A percentile compares a stretch with the other conserved stretches of the same genome.
Evolutionary conservation across 2,329 filamentous ascomycete genomes (phyloP).

Genomic region (Ophidiomyces ophidiicola): DNA sequence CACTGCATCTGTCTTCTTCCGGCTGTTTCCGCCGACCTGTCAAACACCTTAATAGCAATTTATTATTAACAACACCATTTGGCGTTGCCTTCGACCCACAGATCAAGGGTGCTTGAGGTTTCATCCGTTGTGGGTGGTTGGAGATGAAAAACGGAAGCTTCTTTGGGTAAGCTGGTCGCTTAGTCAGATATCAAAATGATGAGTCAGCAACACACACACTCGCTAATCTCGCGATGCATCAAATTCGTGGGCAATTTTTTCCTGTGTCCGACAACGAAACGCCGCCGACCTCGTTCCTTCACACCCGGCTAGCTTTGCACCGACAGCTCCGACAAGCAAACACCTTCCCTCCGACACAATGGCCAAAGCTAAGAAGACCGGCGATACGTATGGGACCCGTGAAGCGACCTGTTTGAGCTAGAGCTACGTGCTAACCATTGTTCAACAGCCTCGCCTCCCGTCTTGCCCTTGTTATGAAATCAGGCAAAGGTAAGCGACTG

Average conservation of each 20-base stretch:
- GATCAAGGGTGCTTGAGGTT: no score
- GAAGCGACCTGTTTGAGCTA: background rate
- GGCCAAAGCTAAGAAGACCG: slow-evolving; percentile 60
- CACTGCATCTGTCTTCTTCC: no score
- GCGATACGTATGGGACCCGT: slow-evolving; percentile 43
- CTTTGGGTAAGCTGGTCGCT: no score
- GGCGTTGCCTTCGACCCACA: no score
- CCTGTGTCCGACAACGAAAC: background rate
- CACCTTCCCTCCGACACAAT: slow-evolving; percentile 3
- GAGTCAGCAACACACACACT: slow-evolving; percentile 11
- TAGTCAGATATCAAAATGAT: background rate
- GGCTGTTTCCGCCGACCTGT: no score
- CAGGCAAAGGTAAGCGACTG: slow-evolving; percentile 45
- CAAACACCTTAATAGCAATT: no score
- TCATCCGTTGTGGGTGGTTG: no score
- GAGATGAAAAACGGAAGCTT: no score
- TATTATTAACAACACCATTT: no score
- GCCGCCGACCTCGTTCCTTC: slow-evolving; percentile 1
- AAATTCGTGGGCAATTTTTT: slow-evolving; percentile 1
- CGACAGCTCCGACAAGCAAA: slow-evolving; percentile 7
- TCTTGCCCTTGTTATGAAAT: slow-evolving; percentile 58
- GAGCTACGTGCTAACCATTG: background rate
- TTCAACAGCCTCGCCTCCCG: slow-evolving; percentile 51
- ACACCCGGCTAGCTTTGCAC: slow-evolving; percentile 8
- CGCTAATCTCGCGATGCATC: slow-evolving; percentile 1